These are phyloP conservation scores for Annona squamosa DNA, from an alignment of 164 flowering plant species.

Conservation along the genomic window DNA sequence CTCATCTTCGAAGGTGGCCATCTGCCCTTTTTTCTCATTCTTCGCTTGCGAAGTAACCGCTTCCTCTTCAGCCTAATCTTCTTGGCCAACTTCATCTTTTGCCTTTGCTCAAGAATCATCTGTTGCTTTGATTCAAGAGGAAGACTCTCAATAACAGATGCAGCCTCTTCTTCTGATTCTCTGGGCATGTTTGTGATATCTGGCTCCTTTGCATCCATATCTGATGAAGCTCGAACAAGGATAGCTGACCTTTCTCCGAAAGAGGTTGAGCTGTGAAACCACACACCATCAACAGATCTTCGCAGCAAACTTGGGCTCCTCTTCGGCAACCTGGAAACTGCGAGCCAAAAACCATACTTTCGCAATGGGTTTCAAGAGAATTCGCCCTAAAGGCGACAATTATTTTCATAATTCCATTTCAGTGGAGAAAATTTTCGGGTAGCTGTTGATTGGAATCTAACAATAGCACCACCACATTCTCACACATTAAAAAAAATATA, in stretches of 20 bases:
- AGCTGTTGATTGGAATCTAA: neutral
- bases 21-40: conserved; percentile 87
- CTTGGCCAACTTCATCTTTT: conserved; percentile 83
- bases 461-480: neutral
- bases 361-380: neutral
- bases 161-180: conserved; percentile 29
- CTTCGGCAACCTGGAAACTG: conserved; percentile 31
- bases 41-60: conserved; percentile 67
- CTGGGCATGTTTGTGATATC: conserved; percentile 17
- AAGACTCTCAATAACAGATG: conserved; percentile 48
- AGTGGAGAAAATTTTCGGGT: neutral
- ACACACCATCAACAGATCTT: conserved; percentile 15
- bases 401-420: neutral
- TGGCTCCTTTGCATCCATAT: conserved; percentile 26
- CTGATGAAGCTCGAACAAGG: conserved; percentile 41
- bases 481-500: neutral
- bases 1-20: conserved; percentile 99
- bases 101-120: conserved; percentile 47
- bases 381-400: no score
- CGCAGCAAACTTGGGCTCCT: conserved; percentile 22
- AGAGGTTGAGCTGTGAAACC: conserved; percentile 2
- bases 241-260: conserved; percentile 14
- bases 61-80: conserved; percentile 77
- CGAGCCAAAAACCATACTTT: conserved; percentile 9
- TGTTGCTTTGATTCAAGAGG: conserved; percentile 78